These are phyloP conservation scores for Colletotrichum aenigma DNA, from an alignment of 2,329 filamentous ascomycete genomes.

Conservation along the genomic window DNA sequence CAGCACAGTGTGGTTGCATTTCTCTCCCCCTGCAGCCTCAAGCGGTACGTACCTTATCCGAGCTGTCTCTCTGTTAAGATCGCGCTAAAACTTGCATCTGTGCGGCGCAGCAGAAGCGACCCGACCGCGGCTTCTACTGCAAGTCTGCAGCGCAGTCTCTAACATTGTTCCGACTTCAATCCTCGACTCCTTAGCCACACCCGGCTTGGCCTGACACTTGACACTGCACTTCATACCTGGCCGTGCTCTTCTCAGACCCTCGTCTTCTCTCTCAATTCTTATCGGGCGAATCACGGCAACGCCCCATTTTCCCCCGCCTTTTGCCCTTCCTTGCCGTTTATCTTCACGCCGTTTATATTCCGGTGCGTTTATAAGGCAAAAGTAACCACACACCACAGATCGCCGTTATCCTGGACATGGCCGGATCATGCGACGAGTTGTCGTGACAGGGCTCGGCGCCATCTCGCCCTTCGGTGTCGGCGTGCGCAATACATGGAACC, in stretches of 20 bases:
- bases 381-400: conserved; percentile 5
- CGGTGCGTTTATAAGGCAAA: background rate
- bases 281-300: background rate
- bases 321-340: background rate
- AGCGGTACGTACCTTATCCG: background rate
- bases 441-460: conserved; percentile 83
- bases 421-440: conserved; percentile 70
- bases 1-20: background rate
- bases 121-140: background rate
- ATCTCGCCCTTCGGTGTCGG: conserved; percentile 86
- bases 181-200: background rate
- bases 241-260: background rate
- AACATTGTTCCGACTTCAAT: conserved; percentile 17
- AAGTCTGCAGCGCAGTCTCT: background rate
- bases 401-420: conserved; percentile 36
- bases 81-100: conserved; percentile 16
- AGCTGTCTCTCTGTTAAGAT: background rate
- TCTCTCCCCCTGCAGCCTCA: background rate
- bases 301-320: background rate
- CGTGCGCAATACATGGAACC: conserved; percentile 77
- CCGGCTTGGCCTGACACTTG: background rate
- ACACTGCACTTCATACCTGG: background rate
- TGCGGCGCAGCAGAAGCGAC: conserved; percentile 14
- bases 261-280: background rate
- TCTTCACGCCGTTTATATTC: background rate